phyloP scores from a whole-genome alignment of 352 stramenopile species.

The Phytophthora citrophthora region DNA sequence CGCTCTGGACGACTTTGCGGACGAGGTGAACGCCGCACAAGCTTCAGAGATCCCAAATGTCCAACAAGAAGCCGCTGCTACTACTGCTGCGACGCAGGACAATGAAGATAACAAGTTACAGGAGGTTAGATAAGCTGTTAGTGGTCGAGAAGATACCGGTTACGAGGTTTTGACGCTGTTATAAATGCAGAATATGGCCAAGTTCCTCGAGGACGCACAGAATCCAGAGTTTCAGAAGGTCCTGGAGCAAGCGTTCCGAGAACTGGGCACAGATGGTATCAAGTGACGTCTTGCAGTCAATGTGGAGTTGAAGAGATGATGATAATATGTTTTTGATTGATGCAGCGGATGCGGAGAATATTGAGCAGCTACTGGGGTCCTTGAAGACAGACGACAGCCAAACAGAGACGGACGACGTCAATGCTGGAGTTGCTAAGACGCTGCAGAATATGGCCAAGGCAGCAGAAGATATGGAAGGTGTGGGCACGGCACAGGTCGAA shows the following conservation, averaged over 20 bases:
- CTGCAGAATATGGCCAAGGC: constrained; percentile 91
- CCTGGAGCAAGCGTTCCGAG: constrained; percentile 87
- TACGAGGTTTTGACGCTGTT: constrained; percentile 15
- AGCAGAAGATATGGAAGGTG: constrained; percentile 85
- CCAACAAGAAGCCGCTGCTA: constrained; percentile 58
- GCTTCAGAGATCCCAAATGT: constrained; percentile 46
- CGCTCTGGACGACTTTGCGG: constrained; percentile 84
- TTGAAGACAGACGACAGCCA: constrained; percentile 51
- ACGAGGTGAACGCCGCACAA: constrained; percentile 51
- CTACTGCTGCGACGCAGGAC: constrained; percentile 46
- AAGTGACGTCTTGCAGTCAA: constrained; percentile 2
- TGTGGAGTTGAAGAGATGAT: not conserved
- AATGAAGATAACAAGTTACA: constrained; percentile 69
- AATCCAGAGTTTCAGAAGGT: constrained; percentile 89
- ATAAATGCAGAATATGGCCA: constrained; percentile 71
- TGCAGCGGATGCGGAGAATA: constrained; percentile 63
- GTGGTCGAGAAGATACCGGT: not conserved
- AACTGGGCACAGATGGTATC: constrained; percentile 72
- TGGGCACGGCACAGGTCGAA: constrained; percentile 84
- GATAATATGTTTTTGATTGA: constrained; percentile 3
- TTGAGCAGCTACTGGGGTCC: constrained; percentile 75
- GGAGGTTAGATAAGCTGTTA: constrained; percentile 46
- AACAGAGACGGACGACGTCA: constrained; percentile 75
- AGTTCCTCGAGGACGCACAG: constrained; percentile 87
- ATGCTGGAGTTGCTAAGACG: constrained; percentile 85